Base-by-base conservation (phyloP, 805 yeast species). In the Metschnikowia arizonensis region DNA sequence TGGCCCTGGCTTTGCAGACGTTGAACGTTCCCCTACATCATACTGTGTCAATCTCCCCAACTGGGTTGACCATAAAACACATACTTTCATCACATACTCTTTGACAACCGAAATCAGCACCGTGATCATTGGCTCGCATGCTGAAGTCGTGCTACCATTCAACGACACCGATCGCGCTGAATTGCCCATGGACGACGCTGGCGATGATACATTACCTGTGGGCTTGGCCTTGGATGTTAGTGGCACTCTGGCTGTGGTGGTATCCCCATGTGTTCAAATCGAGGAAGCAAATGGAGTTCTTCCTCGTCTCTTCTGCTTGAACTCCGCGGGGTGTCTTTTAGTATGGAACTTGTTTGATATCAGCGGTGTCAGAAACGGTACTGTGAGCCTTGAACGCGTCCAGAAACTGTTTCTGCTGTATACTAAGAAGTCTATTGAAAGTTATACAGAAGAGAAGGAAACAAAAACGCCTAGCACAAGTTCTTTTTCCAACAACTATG, bases 111-210 rank as follows among this genome's bases (percentile, higher is more conserved):
- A 86, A 44, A 56, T 85, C 12, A 63, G 77, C 6, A 63, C 82
- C 53, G 65, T 45, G 5, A 50, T 46, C 19, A 36, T 56, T 10
- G 55, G 52, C 4, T 37, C 40, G 3, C 33, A 52, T 0, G 29
- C 53, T 3, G 38, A 47, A 12, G 34, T 56, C 2, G 56, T 83
- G 1, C 66, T 66, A 25, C 82, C 82, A 7, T 62, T 76, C 3
- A 85, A 84, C 53, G 97, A 89, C 57, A 69, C 82, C 3, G 80
- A 79, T 54, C 73, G 85, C 40, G 95, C 96, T 0, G 74, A 79
- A 21, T 67, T 88, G 50, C 96, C 96, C 1, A 68, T 87, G 53
- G 79, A 78, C 56, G 82, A 79, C 7, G 68, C 82, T 0, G 82
- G 77, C 37, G 82, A 76, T 41, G 95, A 88, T 55, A 76, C 85